These are phyloP conservation scores for Ceratobasidium sp. DNA, from an alignment of 1,284 basidiomycete species.

Conservation along the genomic window DNA sequence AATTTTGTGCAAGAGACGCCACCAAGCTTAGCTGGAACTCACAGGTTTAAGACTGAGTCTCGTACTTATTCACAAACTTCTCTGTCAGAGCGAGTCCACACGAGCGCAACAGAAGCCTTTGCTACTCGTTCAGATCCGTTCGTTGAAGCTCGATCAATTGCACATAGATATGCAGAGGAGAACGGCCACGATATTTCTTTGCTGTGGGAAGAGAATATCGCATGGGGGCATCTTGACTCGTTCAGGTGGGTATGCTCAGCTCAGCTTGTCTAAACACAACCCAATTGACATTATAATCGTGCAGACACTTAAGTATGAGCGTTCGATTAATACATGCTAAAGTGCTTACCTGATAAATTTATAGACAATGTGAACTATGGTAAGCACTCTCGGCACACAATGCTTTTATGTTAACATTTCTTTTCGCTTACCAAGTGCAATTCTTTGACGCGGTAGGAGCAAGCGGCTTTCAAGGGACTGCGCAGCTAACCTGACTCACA, in stretches of 20 bases:
- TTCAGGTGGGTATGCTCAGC: slow-evolving; percentile 31
- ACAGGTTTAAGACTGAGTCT: too few species aligned
- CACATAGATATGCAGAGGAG: slow-evolving; percentile 33
- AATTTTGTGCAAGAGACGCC: background rate
- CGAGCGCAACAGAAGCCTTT: background rate
- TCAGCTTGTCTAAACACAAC: background rate
- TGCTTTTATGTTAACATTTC: background rate
- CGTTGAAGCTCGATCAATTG: slow-evolving; percentile 1
- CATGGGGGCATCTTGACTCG: slow-evolving; percentile 41
- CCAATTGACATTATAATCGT: too few species aligned
- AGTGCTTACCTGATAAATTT: background rate
- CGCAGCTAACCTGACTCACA: too few species aligned
- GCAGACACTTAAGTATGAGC: slow-evolving; percentile 16
- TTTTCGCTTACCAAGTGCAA: background rate
- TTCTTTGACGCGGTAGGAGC: slow-evolving; percentile 39
- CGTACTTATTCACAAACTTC: background rate
- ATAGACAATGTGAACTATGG: slow-evolving; percentile 41
- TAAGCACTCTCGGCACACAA: background rate
- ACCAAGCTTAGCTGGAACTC: background rate
- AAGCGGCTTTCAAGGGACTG: background rate
- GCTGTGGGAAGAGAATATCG: slow-evolving; percentile 39
- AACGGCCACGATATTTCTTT: slow-evolving; percentile 39
- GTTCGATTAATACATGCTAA: background rate
- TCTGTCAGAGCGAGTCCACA: too few species aligned
- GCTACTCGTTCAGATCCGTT: slow-evolving; percentile 8